These are phyloP conservation scores for Dimocarpus longan DNA, from an alignment of 345 rosid genomes.

Conservation along the genomic window DNA sequence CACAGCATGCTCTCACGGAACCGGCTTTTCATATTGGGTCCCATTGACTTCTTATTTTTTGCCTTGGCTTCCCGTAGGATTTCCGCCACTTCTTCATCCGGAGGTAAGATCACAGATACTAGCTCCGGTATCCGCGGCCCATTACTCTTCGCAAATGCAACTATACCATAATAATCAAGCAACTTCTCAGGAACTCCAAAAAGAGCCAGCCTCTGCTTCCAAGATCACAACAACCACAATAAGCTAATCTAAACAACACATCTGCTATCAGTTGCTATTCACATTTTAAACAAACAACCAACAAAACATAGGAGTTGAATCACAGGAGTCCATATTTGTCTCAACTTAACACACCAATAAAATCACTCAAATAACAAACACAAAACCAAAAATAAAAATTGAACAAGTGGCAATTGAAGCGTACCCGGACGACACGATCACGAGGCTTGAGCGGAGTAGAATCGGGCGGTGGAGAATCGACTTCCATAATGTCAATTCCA, in stretches of 20 bases:
- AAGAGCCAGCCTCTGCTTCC: slow-evolving; percentile 64
- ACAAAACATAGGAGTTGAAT: not conserved
- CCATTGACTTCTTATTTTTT: slow-evolving; percentile 34
- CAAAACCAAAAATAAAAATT: not conserved
- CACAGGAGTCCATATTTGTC: not conserved
- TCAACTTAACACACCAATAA: not conserved
- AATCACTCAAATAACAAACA: not conserved
- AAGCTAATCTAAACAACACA: not conserved
- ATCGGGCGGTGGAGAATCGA: slow-evolving; percentile 47
- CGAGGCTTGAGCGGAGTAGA: slow-evolving; percentile 38
- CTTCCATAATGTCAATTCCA: slow-evolving; percentile 47
- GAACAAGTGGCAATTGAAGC: not conserved
- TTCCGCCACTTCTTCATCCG: slow-evolving; percentile 62
- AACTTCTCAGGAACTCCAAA: slow-evolving; percentile 59
- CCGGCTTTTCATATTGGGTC: slow-evolving; percentile 36
- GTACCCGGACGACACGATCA: slow-evolving; percentile 58
- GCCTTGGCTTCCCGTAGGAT: slow-evolving; percentile 34
- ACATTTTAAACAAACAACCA: not conserved
- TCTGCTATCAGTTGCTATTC: not conserved
- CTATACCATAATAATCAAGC: slow-evolving; percentile 49
- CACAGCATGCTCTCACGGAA: slow-evolving; percentile 65
- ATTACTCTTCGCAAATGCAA: slow-evolving; percentile 50
- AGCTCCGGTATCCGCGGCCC: slow-evolving; percentile 42
- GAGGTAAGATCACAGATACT: slow-evolving; percentile 64
- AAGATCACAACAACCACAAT: slow-evolving; percentile 13